Evolutionary conservation across 768 basidiomycete genomes (phyloP), one percentile per base, ranked within the genome.

Genomic region (Ramaria sp.): DNA sequence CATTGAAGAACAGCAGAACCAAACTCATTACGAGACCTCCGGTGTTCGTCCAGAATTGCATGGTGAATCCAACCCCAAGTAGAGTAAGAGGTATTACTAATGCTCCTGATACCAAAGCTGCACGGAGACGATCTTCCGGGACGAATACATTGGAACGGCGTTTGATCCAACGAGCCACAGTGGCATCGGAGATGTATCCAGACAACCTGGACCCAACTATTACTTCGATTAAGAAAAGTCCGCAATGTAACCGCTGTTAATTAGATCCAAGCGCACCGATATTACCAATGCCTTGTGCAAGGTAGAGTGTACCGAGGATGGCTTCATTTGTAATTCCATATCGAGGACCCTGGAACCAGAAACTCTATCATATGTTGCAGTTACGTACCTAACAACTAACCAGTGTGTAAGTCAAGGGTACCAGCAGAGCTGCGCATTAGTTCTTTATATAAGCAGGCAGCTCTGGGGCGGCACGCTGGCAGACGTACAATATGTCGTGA

Each of bases 101-200:
- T 0, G 73, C 67, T 3, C 73, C 73, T 10, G 78, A 77, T 7
- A 73, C 61, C 37, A 80, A 64, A 1, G 77, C 70, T 1, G 75
- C 81, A 1, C 81, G 75, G 24, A 87, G 72, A 7, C 85, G 78
- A 60, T 85, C 86, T 66, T 88, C 84, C 0, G 84, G 84, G 43
- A 79, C 76, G 81, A 80, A 85, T 1, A 70, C 62, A 0, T 82
- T 82, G 0, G 73, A 74, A 22, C 83, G 76, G 4, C 69, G 64
- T 45, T 71, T 67, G n/a, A 75, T 75, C 69, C 78, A 82, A 38
- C 63, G 65, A 17, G 75, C 68, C 19, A 88, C 70, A 0, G 75
- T 68, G 27, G 61, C 58, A 64, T 88, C 86, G 0, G 85, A 86
- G 0, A 84, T 58, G 13, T 71, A 71, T 1, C 85, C 84, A 0